Base-by-base conservation (phyloP, 1,139 yeast species). In the Ogataea hybrid region DNA sequence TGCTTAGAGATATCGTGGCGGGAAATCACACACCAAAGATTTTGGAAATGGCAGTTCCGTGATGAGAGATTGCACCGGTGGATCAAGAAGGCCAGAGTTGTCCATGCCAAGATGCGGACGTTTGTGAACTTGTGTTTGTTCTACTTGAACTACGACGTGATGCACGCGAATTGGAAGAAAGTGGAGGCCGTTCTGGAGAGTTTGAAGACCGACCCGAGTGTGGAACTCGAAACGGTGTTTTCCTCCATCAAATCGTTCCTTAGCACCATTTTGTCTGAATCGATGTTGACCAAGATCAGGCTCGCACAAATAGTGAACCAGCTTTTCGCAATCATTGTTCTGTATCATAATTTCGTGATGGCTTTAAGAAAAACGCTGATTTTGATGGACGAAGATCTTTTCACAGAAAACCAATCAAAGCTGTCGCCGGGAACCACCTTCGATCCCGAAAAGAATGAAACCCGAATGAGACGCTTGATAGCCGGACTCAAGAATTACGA, bases 1-100 rank as follows among this genome's bases (percentile, higher is more conserved):
- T 67, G 75, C 17, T 70, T 86, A 41, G 83, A 77, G 44, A 70
- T 70, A 20, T 77, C 87, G 0, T 88, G 96, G 96, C 67, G 73
- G 32, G 94, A 84, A n/a, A n/a, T n/a, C n/a, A n/a, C n/a, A n/a
- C n/a, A n/a, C n/a, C n/a, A n/a, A n/a, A n/a, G n/a, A n/a, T 79
- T 80, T 10, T 89, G 97, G 97, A 72, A 69, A 29, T 73, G 72
- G 53, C 59, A 61, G 6, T 67, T 70, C 12, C 70, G 62, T 39
- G 67, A 70, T 37, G 61, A 61, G 3, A 66, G 67, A 8, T 59
- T 81, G 2, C 68, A 67, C 32, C 72, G 69, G 44, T 81, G 88
- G 84, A 76, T 84, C 18, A 61, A 71, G 20, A 65, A 79, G 41
- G 75, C 83, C 30, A 67, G 84, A 41, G 64, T 75, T 9, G 62